These are phyloP conservation scores for Amauroascus niger DNA, from an alignment of 2,329 filamentous ascomycete genomes.

Conservation along the genomic window DNA sequence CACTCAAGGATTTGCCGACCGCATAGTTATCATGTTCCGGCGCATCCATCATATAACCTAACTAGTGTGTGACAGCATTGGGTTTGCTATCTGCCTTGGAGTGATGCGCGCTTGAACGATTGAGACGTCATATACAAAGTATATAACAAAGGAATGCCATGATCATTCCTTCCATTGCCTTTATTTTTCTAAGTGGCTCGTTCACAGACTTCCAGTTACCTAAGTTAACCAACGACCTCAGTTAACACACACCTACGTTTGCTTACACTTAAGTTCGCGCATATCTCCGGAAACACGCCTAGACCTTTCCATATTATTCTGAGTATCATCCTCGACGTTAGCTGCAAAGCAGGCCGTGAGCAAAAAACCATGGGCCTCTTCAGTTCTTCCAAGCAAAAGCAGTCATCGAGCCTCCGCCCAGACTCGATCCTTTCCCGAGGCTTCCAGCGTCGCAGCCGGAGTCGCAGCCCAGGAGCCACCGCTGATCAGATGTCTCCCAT, in stretches of 20 bases:
- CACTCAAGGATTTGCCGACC: too few relatives aligned
- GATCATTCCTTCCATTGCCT: neutral
- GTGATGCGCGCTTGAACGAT: too few relatives aligned
- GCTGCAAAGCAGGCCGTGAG: neutral
- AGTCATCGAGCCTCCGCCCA: slow-evolving; percentile 4
- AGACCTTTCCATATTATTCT: neutral
- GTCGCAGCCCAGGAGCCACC: neutral
- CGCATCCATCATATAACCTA: too few relatives aligned
- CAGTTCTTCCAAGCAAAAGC: slow-evolving; percentile 1
- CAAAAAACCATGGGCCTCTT: slow-evolving; percentile 11
- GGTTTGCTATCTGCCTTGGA: too few relatives aligned
- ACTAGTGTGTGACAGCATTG: too few relatives aligned
- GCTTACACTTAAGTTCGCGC: too few relatives aligned
- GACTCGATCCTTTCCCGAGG: slow-evolving; percentile 13
- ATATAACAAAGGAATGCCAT: neutral
- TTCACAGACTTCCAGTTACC: too few relatives aligned
- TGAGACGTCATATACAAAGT: too few relatives aligned
- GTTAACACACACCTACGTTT: too few relatives aligned
- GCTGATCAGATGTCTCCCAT: neutral
- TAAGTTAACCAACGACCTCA: too few relatives aligned
- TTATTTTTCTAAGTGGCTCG: neutral
- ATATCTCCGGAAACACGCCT: neutral
- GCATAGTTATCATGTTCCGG: too few relatives aligned
- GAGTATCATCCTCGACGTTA: neutral
- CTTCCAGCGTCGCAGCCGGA: neutral